phyloP scores from a whole-genome alignment of 176 grass and related monocot species.

The Bromus sterilis region DNA sequence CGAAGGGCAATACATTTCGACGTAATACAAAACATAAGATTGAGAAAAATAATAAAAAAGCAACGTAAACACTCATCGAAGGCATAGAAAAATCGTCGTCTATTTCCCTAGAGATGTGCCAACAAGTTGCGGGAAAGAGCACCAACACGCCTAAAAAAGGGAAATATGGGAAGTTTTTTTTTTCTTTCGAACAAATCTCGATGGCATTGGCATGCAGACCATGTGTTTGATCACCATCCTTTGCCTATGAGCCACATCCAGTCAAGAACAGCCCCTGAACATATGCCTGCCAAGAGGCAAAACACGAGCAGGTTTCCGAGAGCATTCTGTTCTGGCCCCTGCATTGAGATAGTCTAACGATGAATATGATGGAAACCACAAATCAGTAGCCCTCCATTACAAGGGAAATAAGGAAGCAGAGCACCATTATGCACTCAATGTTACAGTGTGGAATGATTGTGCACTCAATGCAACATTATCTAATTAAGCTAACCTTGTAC shows the following conservation, averaged over 20 bases:
- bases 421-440: too few species aligned
- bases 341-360: conserved; percentile 1
- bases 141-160: too few species aligned
- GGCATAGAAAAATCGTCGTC: too few species aligned
- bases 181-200: background rate
- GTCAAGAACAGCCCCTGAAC: conserved; percentile 43
- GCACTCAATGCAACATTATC: background rate
- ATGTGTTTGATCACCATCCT: conserved; percentile 42
- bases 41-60: too few species aligned
- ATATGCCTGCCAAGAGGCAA: conserved; percentile 55
- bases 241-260: conserved; percentile 78
- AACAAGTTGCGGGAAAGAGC: too few species aligned
- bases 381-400: background rate
- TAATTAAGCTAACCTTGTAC: conserved; percentile 34
- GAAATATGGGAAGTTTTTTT: background rate
- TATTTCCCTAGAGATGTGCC: too few species aligned
- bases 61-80: too few species aligned
- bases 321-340: conserved; percentile 82
- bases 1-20: too few species aligned
- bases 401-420: background rate
- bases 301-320: conserved; percentile 61
- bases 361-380: too few species aligned
- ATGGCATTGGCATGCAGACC: background rate
- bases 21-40: too few species aligned
- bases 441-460: background rate